Evolutionary conservation across 2,329 filamentous ascomycete species (phyloP).

Genomic region (Paecilomyces fulvus): DNA sequence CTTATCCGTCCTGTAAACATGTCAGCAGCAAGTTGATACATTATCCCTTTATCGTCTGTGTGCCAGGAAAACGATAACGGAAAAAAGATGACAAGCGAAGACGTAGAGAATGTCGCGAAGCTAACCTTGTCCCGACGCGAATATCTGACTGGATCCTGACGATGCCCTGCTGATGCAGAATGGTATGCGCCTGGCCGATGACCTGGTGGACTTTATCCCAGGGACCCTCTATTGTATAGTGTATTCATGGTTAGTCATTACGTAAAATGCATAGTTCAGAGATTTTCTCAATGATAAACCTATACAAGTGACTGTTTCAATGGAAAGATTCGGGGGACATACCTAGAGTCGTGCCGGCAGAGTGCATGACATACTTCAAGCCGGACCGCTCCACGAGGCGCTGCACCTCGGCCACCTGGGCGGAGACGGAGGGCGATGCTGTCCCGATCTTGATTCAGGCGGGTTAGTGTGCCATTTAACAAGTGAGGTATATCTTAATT

Average conservation of each 20-base stretch:
- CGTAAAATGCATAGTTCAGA: not conserved
- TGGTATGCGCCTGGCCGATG: conserved; percentile 75
- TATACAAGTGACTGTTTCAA: not conserved
- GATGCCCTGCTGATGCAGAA: conserved; percentile 69
- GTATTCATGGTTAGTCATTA: conserved; percentile 4
- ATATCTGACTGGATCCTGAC: conserved; percentile 83
- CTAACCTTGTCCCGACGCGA: conserved; percentile 66
- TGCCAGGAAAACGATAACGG: no score
- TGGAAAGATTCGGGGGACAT: conserved; percentile 25
- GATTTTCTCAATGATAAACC: not conserved
- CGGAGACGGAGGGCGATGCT: conserved; percentile 62
- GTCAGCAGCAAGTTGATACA: conserved; percentile 6
- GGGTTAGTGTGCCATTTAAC: not conserved
- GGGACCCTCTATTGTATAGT: conserved; percentile 58
- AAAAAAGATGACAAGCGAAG: no score
- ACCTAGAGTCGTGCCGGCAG: conserved; percentile 88
- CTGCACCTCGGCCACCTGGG: conserved; percentile 84
- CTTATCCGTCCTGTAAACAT: conserved; percentile 64
- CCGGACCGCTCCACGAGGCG: conserved; percentile 72
- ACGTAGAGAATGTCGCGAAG: not conserved
- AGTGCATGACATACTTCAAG: conserved; percentile 81
- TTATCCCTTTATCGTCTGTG: no score
- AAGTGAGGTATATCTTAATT: not conserved
- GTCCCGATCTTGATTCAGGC: conserved; percentile 62
- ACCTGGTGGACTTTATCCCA: conserved; percentile 84